Conservation (phyloP, 306 rosid genomes). For the Lathyrus oleraceus region DNA sequence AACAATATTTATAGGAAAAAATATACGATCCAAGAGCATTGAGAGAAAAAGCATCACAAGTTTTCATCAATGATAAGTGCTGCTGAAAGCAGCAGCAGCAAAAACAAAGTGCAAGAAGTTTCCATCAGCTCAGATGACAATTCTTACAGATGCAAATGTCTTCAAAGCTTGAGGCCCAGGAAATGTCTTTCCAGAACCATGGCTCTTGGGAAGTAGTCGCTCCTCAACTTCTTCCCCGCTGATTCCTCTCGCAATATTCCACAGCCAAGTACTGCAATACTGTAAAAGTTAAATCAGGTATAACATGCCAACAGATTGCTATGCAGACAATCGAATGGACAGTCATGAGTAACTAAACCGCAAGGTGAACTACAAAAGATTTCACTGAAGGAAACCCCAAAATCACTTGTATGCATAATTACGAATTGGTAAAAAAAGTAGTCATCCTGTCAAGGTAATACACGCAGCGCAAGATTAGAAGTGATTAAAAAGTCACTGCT, state of each 20-base stretch:
- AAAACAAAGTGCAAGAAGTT: constrained; percentile 18
- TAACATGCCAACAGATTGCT: constrained; percentile 28
- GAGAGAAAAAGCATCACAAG: constrained; percentile 1
- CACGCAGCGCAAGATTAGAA: constrained; percentile 4
- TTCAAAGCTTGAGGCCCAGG: constrained; percentile 88
- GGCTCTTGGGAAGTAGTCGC: constrained; percentile 93
- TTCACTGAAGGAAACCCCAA: neutral
- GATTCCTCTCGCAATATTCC: constrained; percentile 93
- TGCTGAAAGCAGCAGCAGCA: constrained; percentile 17
- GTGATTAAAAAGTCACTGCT: constrained; percentile 13
- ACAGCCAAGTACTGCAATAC: constrained; percentile 84
- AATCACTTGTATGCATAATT: constrained; percentile 1
- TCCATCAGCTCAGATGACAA: constrained; percentile 28
- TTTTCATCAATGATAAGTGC: constrained; percentile 10
- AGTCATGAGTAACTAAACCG: neutral
- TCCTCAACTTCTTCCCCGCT: constrained; percentile 90
- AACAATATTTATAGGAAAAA: constrained; percentile 14
- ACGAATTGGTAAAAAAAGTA: neutral
- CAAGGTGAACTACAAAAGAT: constrained; percentile 3
- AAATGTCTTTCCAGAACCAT: constrained; percentile 97
- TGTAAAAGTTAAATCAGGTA: constrained; percentile 44
- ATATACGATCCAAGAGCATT: constrained; percentile 4
- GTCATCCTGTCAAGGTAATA: constrained; percentile 2
- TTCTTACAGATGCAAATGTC: constrained; percentile 68
- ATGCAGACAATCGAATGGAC: constrained; percentile 16